These are phyloP conservation scores for Carnegiea gigantea DNA, from an alignment of 179 eudicot species.

Conservation along the genomic window DNA sequence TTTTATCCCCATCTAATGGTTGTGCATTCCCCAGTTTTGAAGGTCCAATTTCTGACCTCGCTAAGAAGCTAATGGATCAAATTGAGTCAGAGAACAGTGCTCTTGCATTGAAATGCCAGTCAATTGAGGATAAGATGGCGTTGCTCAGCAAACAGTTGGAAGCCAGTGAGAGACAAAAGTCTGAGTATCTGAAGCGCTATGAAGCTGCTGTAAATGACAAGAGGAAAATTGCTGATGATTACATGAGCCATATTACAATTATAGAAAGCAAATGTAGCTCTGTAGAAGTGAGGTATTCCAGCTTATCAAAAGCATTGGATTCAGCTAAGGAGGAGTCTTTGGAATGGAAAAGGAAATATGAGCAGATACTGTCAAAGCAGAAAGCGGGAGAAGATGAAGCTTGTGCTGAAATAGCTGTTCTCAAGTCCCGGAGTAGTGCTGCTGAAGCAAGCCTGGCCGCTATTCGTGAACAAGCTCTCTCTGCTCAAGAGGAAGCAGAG, in stretches of 20 bases:
- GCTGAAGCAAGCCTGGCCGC: constrained; percentile 96
- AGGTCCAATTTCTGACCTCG: constrained; percentile 76
- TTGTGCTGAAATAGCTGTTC: constrained; percentile 59
- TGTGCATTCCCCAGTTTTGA: constrained; percentile 58
- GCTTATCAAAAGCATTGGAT: constrained; percentile 64
- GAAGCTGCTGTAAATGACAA: constrained; percentile 90
- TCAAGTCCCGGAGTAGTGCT: constrained; percentile 74
- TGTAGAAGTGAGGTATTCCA: constrained; percentile 70
- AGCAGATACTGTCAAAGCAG: constrained; percentile 56
- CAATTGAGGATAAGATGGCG: constrained; percentile 72
- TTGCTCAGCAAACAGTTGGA: constrained; percentile 87
- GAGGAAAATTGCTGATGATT: constrained; percentile 77
- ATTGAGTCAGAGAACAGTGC: constrained; percentile 73
- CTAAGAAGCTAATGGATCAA: constrained; percentile 82
- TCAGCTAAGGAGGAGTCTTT: constrained; percentile 56
- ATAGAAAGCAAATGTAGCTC: constrained; percentile 72
- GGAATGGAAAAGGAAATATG: constrained; percentile 87
- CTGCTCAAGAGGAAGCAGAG: constrained; percentile 93
- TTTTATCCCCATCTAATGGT: constrained; percentile 15
- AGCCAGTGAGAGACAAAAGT: constrained; percentile 85
- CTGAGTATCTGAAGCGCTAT: constrained; percentile 81
- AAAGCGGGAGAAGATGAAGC: constrained; percentile 77
- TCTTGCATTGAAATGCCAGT: constrained; percentile 63
- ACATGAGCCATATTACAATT: constrained; percentile 61
- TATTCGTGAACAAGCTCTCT: constrained; percentile 76